Conservation (phyloP, 768 basidiomycete genomes). For the Lentinula detonsa region DNA sequence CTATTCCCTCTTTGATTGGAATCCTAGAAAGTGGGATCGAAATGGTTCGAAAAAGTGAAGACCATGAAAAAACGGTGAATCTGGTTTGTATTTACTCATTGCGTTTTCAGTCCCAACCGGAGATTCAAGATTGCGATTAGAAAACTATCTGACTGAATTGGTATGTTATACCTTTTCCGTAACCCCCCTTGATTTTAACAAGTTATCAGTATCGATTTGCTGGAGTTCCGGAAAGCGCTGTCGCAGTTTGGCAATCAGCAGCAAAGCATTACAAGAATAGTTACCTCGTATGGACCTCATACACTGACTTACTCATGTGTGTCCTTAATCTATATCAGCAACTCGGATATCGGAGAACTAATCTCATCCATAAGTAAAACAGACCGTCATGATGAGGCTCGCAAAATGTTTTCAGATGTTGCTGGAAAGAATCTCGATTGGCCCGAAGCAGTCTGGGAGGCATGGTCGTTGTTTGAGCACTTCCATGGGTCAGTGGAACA, state of each 20-base stretch:
- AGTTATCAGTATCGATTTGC: constrained; percentile 39
- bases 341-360: background rate
- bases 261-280: constrained; percentile 62
- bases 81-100: background rate
- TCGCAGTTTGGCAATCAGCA: constrained; percentile 61
- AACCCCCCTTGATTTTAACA: background rate
- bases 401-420: constrained; percentile 61
- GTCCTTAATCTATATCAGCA: constrained; percentile 17
- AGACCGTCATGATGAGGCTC: constrained; percentile 51
- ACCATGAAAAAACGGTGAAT: background rate
- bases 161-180: constrained; percentile 39
- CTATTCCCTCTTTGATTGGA: constrained; percentile 45
- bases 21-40: constrained; percentile 60
- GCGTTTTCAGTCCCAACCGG: constrained; percentile 42
- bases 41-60: constrained; percentile 50
- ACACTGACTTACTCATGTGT: constrained; percentile 70
- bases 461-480: constrained; percentile 86
- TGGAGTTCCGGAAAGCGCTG: constrained; percentile 46
- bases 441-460: constrained; percentile 92
- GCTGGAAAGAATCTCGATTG: constrained; percentile 79
- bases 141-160: constrained; percentile 73
- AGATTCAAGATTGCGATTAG: constrained; percentile 73
- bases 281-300: constrained; percentile 71
- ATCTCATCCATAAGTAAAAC: constrained; percentile 34
- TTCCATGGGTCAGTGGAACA: constrained; percentile 68